Evolutionary conservation across 164 flowering plant genomes (phyloP).

Genomic region (Houttuynia cordata): DNA sequence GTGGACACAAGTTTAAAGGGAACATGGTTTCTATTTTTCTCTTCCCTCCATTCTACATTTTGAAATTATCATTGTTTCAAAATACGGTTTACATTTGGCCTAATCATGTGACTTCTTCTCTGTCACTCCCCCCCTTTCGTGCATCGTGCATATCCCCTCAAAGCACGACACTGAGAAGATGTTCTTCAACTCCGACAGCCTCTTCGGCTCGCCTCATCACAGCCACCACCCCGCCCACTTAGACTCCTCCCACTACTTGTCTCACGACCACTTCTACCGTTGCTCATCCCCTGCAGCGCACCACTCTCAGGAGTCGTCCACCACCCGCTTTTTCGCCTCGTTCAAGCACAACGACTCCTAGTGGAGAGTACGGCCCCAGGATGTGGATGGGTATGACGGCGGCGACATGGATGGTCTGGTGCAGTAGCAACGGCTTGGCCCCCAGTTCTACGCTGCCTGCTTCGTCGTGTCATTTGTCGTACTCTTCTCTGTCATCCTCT

Average conservation of each 20-base stretch:
- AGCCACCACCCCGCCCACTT: constrained; percentile 28
- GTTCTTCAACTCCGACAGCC: constrained; percentile 85
- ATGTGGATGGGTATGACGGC: constrained; percentile 21
- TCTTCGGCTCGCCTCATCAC: constrained; percentile 53
- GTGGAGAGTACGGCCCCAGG: constrained; percentile 24
- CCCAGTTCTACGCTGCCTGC: constrained; percentile 29
- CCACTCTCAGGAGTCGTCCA: constrained; percentile 91
- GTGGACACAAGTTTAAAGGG: no score
- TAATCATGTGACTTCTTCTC: no score
- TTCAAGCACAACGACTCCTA: constrained; percentile 29
- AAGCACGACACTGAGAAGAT: no score
- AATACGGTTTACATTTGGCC: no score
- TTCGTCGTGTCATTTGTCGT: no score
- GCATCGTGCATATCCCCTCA: constrained; percentile 97
- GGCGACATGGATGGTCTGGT: constrained; percentile 22
- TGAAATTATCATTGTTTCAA: no score
- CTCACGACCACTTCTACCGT: no score
- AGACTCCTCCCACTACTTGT: no score
- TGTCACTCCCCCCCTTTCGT: no score
- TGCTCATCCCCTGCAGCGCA: constrained; percentile 72
- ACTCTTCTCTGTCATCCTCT: constrained; percentile 44
- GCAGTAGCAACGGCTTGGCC: constrained; percentile 9
- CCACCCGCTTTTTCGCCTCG: constrained; percentile 70
- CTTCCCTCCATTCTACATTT: no score
- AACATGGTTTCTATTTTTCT: no score